Conservation (phyloP, 345 rosid genomes). For the Nephelium lappaceum region DNA sequence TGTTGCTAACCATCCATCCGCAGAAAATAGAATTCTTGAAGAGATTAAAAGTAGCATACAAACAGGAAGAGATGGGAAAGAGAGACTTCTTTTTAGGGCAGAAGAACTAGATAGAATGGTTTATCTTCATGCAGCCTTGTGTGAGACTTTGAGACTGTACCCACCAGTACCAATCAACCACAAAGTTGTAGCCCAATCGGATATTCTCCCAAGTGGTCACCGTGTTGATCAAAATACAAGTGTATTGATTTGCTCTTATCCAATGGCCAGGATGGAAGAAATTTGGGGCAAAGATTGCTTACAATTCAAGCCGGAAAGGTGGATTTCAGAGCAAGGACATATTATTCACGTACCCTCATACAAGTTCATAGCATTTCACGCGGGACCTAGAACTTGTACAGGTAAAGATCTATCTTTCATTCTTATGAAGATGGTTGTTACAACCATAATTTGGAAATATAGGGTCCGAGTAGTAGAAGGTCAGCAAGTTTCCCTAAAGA, state of each 20-base stretch:
- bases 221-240: neutral
- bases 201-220: conserved; percentile 35
- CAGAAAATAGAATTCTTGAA: conserved; percentile 24
- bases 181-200: conserved; percentile 15
- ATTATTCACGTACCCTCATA: conserved; percentile 24
- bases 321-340: conserved; percentile 40
- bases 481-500: conserved; percentile 5
- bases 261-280: conserved; percentile 69
- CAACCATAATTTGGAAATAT: conserved; percentile 16
- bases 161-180: conserved; percentile 30
- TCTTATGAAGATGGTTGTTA: conserved; percentile 20
- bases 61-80: too few relatives aligned
- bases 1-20: conserved; percentile 32
- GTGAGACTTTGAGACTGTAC: conserved; percentile 28
- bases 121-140: conserved; percentile 33
- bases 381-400: conserved; percentile 34
- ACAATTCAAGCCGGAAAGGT: conserved; percentile 75
- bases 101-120: conserved; percentile 18
- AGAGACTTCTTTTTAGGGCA: neutral
- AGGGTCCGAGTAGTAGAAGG: conserved; percentile 11
- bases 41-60: too few relatives aligned
- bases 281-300: conserved; percentile 72
- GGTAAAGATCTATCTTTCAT: conserved; percentile 24
- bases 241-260: conserved; percentile 42
- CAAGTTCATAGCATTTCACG: conserved; percentile 20